Evolutionary conservation across 2,329 filamentous ascomycete genomes (phyloP).

Genomic region (Pseudogymnoascus sp.): DNA sequence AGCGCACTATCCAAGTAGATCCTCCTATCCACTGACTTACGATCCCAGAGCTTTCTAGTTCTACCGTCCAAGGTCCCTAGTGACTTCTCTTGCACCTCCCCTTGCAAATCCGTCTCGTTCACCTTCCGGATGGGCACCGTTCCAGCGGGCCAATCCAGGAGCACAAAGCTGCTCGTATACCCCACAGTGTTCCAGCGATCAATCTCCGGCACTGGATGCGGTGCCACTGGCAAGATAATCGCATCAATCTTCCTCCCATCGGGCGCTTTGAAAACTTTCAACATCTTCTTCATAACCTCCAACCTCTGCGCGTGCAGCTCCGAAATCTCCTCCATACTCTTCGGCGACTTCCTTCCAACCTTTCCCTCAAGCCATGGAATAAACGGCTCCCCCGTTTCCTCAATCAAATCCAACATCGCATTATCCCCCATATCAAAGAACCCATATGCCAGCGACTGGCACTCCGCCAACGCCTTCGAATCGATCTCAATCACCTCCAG

Average conservation of each 20-base stretch:
- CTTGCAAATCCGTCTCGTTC: slow-evolving; percentile 39
- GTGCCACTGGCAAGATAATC: slow-evolving; percentile 54
- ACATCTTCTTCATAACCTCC: slow-evolving; percentile 46
- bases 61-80: slow-evolving; percentile 51
- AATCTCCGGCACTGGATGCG: slow-evolving; percentile 53
- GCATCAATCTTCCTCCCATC: slow-evolving; percentile 44
- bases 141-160: slow-evolving; percentile 55
- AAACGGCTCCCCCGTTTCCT: slow-evolving; percentile 46
- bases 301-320: slow-evolving; percentile 45
- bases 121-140: slow-evolving; percentile 46
- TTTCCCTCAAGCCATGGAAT: slow-evolving; percentile 51
- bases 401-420: slow-evolving; percentile 48
- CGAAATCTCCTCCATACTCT: slow-evolving; percentile 40
- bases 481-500: slow-evolving; percentile 53
- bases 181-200: slow-evolving; percentile 55
- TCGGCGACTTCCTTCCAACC: slow-evolving; percentile 39
- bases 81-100: slow-evolving; percentile 37
- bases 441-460: slow-evolving; percentile 47
- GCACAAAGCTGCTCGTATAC: slow-evolving; percentile 53
- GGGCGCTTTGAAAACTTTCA: slow-evolving; percentile 47
- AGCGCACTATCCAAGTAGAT: slow-evolving; percentile 24
- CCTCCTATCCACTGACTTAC: slow-evolving; percentile 22
- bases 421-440: slow-evolving; percentile 50
- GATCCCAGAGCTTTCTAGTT: slow-evolving; percentile 41
- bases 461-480: slow-evolving; percentile 44